Evolutionary conservation across 129 eudicot species (phyloP), one percentile per base, ranked within the genome.

Genomic region (Tanacetum coccineum): DNA sequence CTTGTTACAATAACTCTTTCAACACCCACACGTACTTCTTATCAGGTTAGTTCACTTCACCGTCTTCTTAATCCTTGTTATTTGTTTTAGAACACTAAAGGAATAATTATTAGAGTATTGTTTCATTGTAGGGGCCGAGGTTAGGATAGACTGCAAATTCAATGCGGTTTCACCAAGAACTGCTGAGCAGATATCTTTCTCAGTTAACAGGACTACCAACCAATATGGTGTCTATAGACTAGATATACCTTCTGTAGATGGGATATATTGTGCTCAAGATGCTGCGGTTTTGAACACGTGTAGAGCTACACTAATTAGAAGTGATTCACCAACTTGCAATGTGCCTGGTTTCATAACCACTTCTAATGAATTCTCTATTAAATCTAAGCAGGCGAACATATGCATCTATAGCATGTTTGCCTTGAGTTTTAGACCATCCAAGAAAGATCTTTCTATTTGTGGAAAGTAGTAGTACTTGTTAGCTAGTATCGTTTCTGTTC

Each of bases 181-280:
- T 2, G 30, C 80, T 0, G 87, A 88, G 30, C 78, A 85, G 66
- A 82, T 92, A 72, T 62, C 78, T 9, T 83, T 92, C 61, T 75
- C 95, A 3, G 91, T 82, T 44, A 88, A 88, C 81, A 82, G 95
- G 71, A 88, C 89, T 6, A 88, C 96, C 1, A 82, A 92, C 72
- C 81, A 52, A 9, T 64, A 75, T 51, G 96, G 95, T 45, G 74
- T 86, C n/a, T 88, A 88, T 71, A 92, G 68, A 73, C 32, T 91
- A 50, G 87, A 83, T 62, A 76, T 92, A 32, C 91, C 91, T 13
- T 72, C 95, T 8, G 87, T 86, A 2, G 98, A 92, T 59, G 95
- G 91, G 53, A 74, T 92, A 30, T 75, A 85, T 59, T 88, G 98
- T 64, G 94, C 94, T 12, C 71, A 79, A 70, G 91, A 83, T 5